Evolutionary conservation across 306 rosid genomes (phyloP).

Genomic region (Cajanus cajan): DNA sequence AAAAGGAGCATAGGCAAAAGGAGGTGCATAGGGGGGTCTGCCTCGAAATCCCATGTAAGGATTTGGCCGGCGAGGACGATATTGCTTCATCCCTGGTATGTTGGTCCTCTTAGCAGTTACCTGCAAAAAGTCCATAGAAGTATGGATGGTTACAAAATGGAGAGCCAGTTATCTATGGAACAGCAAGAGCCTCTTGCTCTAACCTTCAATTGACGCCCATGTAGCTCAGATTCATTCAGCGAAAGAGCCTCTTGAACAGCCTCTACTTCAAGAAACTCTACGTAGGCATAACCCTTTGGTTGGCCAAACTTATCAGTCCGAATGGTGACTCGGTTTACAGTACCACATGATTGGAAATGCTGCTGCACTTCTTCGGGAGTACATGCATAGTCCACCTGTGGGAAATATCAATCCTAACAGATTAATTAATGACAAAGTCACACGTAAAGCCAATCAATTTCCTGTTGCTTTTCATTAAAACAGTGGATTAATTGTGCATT

Average conservation of each 20-base stretch:
- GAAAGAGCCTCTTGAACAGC: conserved; percentile 81
- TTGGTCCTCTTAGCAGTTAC: conserved; percentile 75
- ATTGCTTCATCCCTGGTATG: conserved; percentile 83
- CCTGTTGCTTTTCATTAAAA: background rate
- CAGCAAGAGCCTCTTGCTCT: background rate
- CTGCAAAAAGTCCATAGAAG: conserved; percentile 31
- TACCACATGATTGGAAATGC: conserved; percentile 82
- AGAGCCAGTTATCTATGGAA: background rate
- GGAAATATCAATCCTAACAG: conserved; percentile 9
- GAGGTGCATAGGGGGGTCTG: conserved; percentile 58
- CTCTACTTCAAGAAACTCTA: conserved; percentile 70
- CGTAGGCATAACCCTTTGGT: conserved; percentile 91
- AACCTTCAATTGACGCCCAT: conserved; percentile 89
- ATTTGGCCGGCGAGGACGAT: conserved; percentile 66
- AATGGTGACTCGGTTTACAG: conserved; percentile 79
- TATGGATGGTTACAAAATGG: background rate
- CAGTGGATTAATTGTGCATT: background rate
- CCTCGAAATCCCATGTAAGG: conserved; percentile 62
- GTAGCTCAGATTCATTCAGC: conserved; percentile 80
- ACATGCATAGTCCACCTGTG: conserved; percentile 79
- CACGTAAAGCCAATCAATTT: background rate
- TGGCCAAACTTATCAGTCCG: conserved; percentile 89
- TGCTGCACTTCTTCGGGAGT: conserved; percentile 94
- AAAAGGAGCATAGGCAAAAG: conserved; percentile 61
- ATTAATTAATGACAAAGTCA: background rate